A percentile compares a stretch with the other conserved stretches of the same genome.
Evolutionary conservation across 1,284 basidiomycete genomes (phyloP).

Genomic region (Dichomitus squalens): DNA sequence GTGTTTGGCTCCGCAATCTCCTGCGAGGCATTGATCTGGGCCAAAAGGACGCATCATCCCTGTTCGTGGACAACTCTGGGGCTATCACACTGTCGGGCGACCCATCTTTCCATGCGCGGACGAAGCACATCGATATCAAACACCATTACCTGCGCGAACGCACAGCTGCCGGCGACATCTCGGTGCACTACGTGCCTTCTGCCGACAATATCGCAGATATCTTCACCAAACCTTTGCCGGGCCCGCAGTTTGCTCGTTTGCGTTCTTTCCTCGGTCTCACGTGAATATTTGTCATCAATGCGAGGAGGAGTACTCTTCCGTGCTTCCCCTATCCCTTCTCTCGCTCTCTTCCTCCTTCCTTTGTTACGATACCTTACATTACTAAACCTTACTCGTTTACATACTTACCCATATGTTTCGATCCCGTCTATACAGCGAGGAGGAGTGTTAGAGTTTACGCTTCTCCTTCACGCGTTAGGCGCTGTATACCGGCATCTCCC

Average conservation of each 20-base stretch:
- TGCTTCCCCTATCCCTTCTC: not conserved
- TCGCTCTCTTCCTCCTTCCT: too few relatives aligned
- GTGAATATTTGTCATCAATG: slow-evolving; percentile 1
- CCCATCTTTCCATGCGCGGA: slow-evolving; percentile 13
- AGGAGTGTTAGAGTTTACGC: slow-evolving; percentile 11
- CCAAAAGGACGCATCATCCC: not conserved
- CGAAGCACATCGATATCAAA: slow-evolving; percentile 25
- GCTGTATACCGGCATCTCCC: too few relatives aligned
- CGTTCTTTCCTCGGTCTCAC: slow-evolving; percentile 8
- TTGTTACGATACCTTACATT: not conserved
- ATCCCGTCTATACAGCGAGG: slow-evolving; percentile 1
- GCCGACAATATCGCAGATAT: slow-evolving; percentile 18
- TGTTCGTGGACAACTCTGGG: slow-evolving; percentile 18
- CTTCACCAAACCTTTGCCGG: slow-evolving; percentile 21
- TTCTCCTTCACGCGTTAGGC: too few relatives aligned
- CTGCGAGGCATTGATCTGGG: slow-evolving; percentile 8
- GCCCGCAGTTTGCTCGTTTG: slow-evolving; percentile 1
- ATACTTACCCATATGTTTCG: not conserved
- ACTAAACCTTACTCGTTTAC: not conserved
- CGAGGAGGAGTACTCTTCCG: slow-evolving; percentile 19
- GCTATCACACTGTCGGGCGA: slow-evolving; percentile 17
- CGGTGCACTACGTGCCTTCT: slow-evolving; percentile 4
- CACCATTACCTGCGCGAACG: slow-evolving; percentile 22
- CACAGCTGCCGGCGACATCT: not conserved
- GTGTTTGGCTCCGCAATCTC: slow-evolving; percentile 25